Evolutionary conservation across 495 filamentous ascomycete species (phyloP), one percentile per base, ranked within the genome.

Genomic region (Glarea lozoyensis): DNA sequence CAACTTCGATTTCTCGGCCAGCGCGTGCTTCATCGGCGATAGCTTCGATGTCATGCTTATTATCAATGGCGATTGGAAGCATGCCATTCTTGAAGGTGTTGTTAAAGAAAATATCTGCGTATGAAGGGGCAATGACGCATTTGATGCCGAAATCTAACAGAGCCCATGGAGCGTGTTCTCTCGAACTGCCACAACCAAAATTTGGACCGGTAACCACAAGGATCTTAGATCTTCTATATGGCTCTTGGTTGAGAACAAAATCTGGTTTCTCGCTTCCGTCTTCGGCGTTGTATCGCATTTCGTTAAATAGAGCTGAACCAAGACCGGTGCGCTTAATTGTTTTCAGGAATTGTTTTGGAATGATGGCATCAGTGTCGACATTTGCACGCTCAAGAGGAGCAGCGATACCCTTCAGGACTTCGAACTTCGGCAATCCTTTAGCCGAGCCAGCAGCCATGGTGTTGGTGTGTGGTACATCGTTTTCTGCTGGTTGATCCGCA

Each of bases 11-110:
- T 62, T 95, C 90, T 49, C 72, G 75, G 34, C 89, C 89, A 19
- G 84, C 84, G 35, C 71, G 72, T 22, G 90, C 88, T 64, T 94
- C 88, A 18, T 73, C 79, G 30, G 84, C 81, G 48, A 98, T 80
- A 51, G 66, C 69, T 7, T 79, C 69, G 2, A 97, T 70, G 12
- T 70, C 76, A 7, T 53, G 72, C 35, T 78, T 58, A 60, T 89
- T 75, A 24, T 71, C 66, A 60, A 98, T 84, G 27, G 72, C 64
- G 49, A 96, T 75, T 19, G 90, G 89, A 27, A 98, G 74, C 92
- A 98, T 98, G 64, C 90, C 92, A 67, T 98, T 98, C 75, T 98
- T 98, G 77, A 96, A 96, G 13, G 86, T 93, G 69, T 98, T 98
- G 76, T 96, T 98, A 78, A 88, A 94, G 77, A 96, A 96, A 64